Conservation (phyloP, 2,329 filamentous ascomycete species). For the Stagonosporopsis tanaceti region DNA sequence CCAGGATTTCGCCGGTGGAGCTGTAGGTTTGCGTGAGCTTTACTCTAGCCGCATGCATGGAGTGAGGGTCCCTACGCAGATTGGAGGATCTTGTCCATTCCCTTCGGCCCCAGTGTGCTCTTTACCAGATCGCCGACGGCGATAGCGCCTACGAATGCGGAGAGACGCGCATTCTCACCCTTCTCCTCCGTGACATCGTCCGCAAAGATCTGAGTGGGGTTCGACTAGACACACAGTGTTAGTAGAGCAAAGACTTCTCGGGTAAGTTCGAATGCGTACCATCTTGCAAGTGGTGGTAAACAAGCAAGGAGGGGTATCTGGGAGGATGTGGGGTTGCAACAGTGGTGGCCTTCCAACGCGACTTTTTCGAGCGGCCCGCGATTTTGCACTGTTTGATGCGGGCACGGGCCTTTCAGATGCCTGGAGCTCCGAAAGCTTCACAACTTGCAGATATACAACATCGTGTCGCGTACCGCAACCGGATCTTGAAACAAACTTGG, state of each 20-base stretch:
- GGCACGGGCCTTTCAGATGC: slow-evolving; percentile 31
- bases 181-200: slow-evolving; percentile 98
- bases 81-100: slow-evolving; percentile 98
- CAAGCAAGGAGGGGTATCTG: slow-evolving; percentile 43
- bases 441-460: neutral
- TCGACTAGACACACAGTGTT: slow-evolving; percentile 54
- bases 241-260: slow-evolving; percentile 12
- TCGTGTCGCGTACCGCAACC: neutral
- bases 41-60: slow-evolving; percentile 11
- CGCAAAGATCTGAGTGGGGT: slow-evolving; percentile 97
- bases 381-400: slow-evolving; percentile 34
- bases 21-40: slow-evolving; percentile 56
- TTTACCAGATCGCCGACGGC: slow-evolving; percentile 97
- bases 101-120: slow-evolving; percentile 95
- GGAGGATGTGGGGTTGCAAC: slow-evolving; percentile 36
- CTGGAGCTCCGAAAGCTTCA: slow-evolving; percentile 25
- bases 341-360: slow-evolving; percentile 46
- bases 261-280: slow-evolving; percentile 30
- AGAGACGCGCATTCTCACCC: slow-evolving; percentile 97
- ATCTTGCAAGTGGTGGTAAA: slow-evolving; percentile 37
- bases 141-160: slow-evolving; percentile 98
- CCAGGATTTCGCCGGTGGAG: slow-evolving; percentile 95
- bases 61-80: slow-evolving; percentile 73
- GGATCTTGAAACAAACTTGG: neutral
- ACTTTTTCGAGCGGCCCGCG: slow-evolving; percentile 40